Conservation (phyloP, 768 basidiomycete genomes). For the Leccinum rimulosum region DNA sequence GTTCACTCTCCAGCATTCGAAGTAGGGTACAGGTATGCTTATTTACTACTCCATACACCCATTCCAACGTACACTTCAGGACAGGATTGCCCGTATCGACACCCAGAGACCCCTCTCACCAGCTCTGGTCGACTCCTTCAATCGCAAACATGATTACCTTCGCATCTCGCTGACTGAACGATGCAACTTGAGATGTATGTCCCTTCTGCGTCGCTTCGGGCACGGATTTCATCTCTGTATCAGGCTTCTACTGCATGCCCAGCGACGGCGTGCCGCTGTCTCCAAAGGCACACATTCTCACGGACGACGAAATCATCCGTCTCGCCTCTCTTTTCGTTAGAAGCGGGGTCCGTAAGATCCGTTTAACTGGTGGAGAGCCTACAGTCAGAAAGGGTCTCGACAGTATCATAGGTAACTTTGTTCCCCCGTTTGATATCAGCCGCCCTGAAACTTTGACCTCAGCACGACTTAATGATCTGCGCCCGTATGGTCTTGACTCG, state of each 20-base stretch:
- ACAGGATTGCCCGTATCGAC: conserved; percentile 56
- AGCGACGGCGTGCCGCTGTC: conserved; percentile 74
- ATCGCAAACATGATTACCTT: conserved; percentile 78
- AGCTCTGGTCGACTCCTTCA: conserved; percentile 62
- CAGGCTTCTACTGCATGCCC: conserved; percentile 94
- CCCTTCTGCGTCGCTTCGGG: neutral
- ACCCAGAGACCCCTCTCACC: conserved; percentile 45
- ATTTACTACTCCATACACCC: neutral
- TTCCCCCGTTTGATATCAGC: neutral
- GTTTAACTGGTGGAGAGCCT: conserved; percentile 87
- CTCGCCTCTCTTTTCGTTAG: conserved; percentile 75
- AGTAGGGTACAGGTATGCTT: conserved; percentile 21
- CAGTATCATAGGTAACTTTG: conserved; percentile 59
- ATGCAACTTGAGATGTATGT: conserved; percentile 82
- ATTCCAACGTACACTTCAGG: conserved; percentile 33
- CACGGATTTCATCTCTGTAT: neutral
- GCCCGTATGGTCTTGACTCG: conserved; percentile 57
- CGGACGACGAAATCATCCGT: conserved; percentile 72
- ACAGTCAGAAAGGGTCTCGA: conserved; percentile 74
- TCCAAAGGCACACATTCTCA: conserved; percentile 64
- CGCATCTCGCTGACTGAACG: conserved; percentile 83
- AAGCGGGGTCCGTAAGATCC: conserved; percentile 83
- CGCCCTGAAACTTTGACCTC: conserved; percentile 8
- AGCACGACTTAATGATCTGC: conserved; percentile 66
- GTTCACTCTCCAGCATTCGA: conserved; percentile 15